A percentile compares a stretch with the other conserved stretches of the same genome.
Conservation (phyloP, 1,284 basidiomycete species). For the Tilletia caries region DNA sequence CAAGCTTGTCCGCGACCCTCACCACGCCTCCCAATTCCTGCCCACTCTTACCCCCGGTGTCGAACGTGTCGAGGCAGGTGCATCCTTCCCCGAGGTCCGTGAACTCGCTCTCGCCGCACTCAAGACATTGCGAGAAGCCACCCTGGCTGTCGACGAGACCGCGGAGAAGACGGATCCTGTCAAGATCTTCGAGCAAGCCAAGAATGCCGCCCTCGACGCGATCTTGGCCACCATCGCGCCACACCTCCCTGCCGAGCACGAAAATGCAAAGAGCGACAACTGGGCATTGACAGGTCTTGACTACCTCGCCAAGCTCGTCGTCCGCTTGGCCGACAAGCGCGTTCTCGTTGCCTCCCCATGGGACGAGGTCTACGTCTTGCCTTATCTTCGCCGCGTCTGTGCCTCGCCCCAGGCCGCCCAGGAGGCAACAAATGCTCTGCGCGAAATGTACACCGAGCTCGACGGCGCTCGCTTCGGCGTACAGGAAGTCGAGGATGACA, state of each 20-base stretch:
- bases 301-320: constrained; percentile 41
- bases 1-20: constrained; percentile 90
- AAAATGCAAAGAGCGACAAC: constrained; percentile 37
- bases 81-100: constrained; percentile 87
- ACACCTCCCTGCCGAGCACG: constrained; percentile 32
- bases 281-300: constrained; percentile 44
- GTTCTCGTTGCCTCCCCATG: constrained; percentile 46
- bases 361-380: constrained; percentile 52
- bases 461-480: constrained; percentile 49
- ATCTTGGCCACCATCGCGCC: constrained; percentile 36
- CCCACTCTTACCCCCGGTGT: constrained; percentile 86
- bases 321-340: constrained; percentile 50
- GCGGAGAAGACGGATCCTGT: constrained; percentile 36
- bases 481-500: constrained; percentile 63
- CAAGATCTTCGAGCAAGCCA: constrained; percentile 34
- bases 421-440: constrained; percentile 40
- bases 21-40: constrained; percentile 83
- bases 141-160: constrained; percentile 31
- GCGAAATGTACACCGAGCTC: constrained; percentile 42
- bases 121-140: constrained; percentile 42
- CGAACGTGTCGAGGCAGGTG: constrained; percentile 81
- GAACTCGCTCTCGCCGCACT: constrained; percentile 48
- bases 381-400: constrained; percentile 55
- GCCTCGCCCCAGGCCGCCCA: constrained; percentile 37
- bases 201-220: constrained; percentile 35